Evolutionary conservation across 768 basidiomycete genomes (phyloP).

Genomic region (Sutorius australiensis): DNA sequence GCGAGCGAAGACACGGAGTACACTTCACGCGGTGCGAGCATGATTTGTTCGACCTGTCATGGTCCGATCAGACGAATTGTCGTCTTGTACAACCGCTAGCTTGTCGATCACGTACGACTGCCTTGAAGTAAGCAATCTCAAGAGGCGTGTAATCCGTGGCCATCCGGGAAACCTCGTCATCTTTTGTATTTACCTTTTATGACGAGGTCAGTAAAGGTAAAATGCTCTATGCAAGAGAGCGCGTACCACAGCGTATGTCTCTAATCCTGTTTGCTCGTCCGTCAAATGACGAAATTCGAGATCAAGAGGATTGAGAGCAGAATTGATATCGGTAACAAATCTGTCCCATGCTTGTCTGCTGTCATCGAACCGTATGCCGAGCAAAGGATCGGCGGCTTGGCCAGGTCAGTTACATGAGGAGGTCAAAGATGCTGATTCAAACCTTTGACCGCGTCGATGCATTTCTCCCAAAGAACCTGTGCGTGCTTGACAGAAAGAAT

Average conservation of each 20-base stretch:
- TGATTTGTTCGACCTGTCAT: constrained; percentile 78
- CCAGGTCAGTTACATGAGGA: constrained; percentile 1
- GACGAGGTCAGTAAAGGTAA: neutral
- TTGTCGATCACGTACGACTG: constrained; percentile 50
- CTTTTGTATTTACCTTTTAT: constrained; percentile 70
- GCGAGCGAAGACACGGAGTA: constrained; percentile 76
- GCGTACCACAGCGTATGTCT: constrained; percentile 68
- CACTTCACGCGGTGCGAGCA: constrained; percentile 69
- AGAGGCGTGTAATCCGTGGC: constrained; percentile 77
- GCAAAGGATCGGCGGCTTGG: constrained; percentile 49
- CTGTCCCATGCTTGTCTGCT: constrained; percentile 50
- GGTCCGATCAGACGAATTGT: neutral
- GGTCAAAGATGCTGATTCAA: constrained; percentile 22
- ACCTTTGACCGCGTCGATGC: constrained; percentile 68
- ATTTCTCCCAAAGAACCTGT: constrained; percentile 62
- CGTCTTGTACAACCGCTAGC: too few relatives aligned
- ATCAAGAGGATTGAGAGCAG: constrained; percentile 61
- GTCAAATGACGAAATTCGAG: constrained; percentile 63
- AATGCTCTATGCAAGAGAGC: neutral
- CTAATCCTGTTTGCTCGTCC: constrained; percentile 62
- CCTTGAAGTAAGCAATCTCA: constrained; percentile 85
- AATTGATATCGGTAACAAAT: constrained; percentile 60
- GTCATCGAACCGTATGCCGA: constrained; percentile 43
- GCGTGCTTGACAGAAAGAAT: constrained; percentile 64
- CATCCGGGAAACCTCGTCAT: constrained; percentile 78